Conservation (phyloP, 768 basidiomycete species). For the Piloderma croceum region DNA sequence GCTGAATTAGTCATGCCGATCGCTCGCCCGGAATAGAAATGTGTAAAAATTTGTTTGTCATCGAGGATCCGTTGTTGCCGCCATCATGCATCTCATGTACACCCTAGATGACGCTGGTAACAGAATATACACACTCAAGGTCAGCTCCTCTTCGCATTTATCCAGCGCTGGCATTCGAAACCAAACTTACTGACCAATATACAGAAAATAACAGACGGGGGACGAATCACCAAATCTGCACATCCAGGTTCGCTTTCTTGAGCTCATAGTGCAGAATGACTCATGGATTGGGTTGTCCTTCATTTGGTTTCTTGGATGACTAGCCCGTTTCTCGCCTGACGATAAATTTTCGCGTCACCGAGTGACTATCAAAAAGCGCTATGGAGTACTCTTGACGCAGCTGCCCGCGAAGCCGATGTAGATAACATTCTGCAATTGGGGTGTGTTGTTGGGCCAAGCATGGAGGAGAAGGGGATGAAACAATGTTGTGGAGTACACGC, state of each 20-base stretch:
- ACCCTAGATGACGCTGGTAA: conserved; percentile 69
- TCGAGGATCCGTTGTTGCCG: neutral
- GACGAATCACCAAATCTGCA: conserved; percentile 89
- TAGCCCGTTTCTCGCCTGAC: conserved; percentile 97
- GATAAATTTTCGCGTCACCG: conserved; percentile 99
- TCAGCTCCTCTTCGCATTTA: conserved; percentile 31
- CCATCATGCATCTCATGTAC: conserved; percentile 96
- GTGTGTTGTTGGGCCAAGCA: no score
- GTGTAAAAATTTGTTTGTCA: no score
- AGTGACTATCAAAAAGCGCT: conserved; percentile 94
- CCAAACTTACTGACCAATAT: no score
- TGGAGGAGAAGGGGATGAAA: no score
- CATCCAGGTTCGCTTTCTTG: conserved; percentile 80
- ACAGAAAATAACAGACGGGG: conserved; percentile 80
- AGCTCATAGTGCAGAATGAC: neutral
- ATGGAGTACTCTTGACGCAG: conserved; percentile 84
- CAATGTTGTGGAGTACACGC: no score
- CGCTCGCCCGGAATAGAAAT: no score
- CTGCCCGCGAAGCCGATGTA: conserved; percentile 85
- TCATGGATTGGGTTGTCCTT: neutral
- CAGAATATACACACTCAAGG: conserved; percentile 91
- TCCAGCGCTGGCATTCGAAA: no score
- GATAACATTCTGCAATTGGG: conserved; percentile 19
- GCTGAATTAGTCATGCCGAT: no score
- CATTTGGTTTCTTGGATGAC: neutral